phyloP scores from a whole-genome alignment of 2,329 filamentous ascomycete genomes.

The Diplocarpon mali region DNA sequence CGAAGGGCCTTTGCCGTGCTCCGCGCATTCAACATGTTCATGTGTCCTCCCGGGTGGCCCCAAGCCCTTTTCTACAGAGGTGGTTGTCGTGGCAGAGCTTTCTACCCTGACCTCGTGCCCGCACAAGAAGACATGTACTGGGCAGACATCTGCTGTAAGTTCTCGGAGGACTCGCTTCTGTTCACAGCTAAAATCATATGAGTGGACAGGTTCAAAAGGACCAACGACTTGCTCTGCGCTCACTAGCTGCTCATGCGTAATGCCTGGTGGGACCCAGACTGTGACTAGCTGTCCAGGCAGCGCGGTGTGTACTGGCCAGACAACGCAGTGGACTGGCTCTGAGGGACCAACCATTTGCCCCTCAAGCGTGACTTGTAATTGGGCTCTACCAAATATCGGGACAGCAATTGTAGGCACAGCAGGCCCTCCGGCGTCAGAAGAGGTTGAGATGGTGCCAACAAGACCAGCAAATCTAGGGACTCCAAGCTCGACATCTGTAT shows the following conservation, averaged over 20 bases:
- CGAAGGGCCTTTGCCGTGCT: not conserved
- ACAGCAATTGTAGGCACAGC: not conserved
- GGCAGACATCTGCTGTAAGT: not conserved
- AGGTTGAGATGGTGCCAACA: not conserved
- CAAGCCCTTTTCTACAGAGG: not conserved
- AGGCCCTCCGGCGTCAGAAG: not conserved
- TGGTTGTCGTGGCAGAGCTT: not conserved
- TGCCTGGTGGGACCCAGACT: constrained; percentile 1
- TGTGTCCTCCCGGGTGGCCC: not conserved
- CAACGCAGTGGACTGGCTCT: constrained; percentile 1
- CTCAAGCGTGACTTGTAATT: not conserved
- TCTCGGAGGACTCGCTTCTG: not conserved
- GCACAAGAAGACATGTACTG: not conserved
- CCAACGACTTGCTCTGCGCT: not conserved
- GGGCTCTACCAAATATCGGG: not conserved
- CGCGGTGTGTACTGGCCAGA: not conserved
- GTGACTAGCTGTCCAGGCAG: not conserved
- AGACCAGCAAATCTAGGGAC: not conserved
- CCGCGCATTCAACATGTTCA: not conserved
- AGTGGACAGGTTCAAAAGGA: constrained; percentile 1
- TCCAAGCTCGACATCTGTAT: too few relatives aligned
- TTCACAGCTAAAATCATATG: not conserved
- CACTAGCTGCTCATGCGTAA: constrained; percentile 2
- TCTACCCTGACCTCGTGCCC: constrained; percentile 1
- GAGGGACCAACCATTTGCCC: not conserved